phyloP scores from a whole-genome alignment of 2,329 filamentous ascomycete genomes.

The Trichoderma pleuroti region DNA sequence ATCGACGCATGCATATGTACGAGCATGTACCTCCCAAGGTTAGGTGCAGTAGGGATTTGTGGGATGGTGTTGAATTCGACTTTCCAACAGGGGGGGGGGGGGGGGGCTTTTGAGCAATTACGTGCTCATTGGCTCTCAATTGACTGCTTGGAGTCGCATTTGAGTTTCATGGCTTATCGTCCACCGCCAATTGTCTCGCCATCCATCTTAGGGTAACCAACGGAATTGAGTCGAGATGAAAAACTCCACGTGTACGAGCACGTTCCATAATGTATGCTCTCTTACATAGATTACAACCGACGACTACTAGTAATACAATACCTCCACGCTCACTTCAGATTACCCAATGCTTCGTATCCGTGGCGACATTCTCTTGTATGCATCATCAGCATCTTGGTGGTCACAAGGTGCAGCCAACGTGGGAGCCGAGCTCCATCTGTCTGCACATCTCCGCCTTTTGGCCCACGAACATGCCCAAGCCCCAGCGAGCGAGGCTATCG shows the following conservation, averaged over 20 bases:
- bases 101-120: not conserved
- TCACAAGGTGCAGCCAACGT: conserved; percentile 6
- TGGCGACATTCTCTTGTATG: not conserved
- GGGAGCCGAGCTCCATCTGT: not conserved
- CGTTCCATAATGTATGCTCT: not conserved
- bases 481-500: not conserved
- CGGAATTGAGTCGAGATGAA: not conserved
- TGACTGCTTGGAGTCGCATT: not conserved
- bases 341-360: not conserved
- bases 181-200: not conserved
- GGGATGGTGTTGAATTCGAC: not conserved
- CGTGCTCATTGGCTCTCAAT: not conserved
- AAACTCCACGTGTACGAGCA: not conserved
- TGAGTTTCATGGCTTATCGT: not conserved
- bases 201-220: not conserved
- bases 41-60: not conserved
- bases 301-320: too few species aligned
- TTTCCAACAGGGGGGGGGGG: too few species aligned
- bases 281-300: not conserved
- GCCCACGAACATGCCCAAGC: not conserved
- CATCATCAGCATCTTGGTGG: not conserved
- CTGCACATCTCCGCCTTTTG: conserved; percentile 3
- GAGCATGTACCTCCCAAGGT: not conserved
- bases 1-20: not conserved
- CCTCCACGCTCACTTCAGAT: not conserved